Base-by-base conservation (phyloP, 352 stramenopile species). In the Globisporangium paroecandrum region DNA sequence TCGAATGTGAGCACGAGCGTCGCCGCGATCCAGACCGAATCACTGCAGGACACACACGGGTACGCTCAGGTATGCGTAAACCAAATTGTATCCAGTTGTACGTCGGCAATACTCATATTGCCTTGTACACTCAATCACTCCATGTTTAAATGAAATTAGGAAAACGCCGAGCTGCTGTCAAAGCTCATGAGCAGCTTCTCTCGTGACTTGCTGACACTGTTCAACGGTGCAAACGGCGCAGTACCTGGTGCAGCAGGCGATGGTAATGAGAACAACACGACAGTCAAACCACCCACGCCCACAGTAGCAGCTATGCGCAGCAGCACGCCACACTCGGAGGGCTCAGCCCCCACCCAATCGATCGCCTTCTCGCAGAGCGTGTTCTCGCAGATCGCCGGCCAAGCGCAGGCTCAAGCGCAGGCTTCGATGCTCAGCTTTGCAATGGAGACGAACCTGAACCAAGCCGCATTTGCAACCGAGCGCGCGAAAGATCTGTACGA, bases 291-390 rank as follows among this genome's bases (percentile, higher is more conserved):
- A 54, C 68, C 15, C 25, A 77, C 15, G 34, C 71, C 36, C 24
- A 62, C 25, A 68, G 46, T 51, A 15, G 56, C n/a, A 29, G 56
- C 56, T 7, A 62, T 62, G 56, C 56, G 41, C 4, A 24, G 36
- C n/a, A 63, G 27, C 10, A 36, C 55, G 8, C 12, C 36, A 29
- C 24, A 51, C 3, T 41, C 43, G 4, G 54, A 38, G 1, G 47
- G 58, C 2, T 65, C 46, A 4, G 34, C 36, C 15, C 1, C 58
- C 20, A 70, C 65, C 7, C 58, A 66, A 62, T 68, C 64, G 38
- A 67, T 74, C 7, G 62, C n/a, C 12, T 78, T 85, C 49, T 87
- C 81, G 0, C 81, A 87, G 38, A 89, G 77, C 64, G 79, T 89
- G 9, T 87, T 89, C 64, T 87, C 81, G 2, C 81, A 89, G 62